These are phyloP conservation scores for Colletotrichum brevisporum DNA, from an alignment of 2,329 filamentous ascomycete genomes.

Conservation along the genomic window DNA sequence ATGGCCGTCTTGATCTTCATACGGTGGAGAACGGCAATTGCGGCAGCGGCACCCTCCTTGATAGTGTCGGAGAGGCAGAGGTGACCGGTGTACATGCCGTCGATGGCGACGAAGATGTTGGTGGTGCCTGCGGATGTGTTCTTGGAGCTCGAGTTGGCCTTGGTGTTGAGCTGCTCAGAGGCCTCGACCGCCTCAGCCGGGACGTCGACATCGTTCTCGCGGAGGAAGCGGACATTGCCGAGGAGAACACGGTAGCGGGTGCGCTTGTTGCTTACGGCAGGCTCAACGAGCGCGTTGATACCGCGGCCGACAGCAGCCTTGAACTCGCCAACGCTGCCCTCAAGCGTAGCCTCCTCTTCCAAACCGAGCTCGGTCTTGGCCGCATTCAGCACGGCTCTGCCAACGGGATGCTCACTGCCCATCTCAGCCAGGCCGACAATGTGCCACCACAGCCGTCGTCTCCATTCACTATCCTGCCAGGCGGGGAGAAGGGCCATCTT, in stretches of 20 bases:
- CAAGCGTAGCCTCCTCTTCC: conserved; percentile 79
- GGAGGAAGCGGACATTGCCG: conserved; percentile 85
- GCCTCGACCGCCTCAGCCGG: conserved; percentile 74
- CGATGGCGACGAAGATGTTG: conserved; percentile 91
- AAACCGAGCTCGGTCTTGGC: conserved; percentile 84
- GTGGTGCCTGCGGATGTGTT: conserved; percentile 78
- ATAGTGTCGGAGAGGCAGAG: conserved; percentile 91
- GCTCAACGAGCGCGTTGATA: conserved; percentile 86
- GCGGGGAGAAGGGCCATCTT: conserved; percentile 74
- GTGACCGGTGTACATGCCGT: conserved; percentile 83
- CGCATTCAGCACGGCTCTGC: conserved; percentile 84
- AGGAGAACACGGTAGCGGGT: conserved; percentile 84
- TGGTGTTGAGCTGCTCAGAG: conserved; percentile 70
- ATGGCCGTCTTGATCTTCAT: conserved; percentile 92
- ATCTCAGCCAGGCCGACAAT: conserved; percentile 95
- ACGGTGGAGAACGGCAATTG: conserved; percentile 83
- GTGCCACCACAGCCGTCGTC: conserved; percentile 91
- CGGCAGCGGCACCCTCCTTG: conserved; percentile 86
- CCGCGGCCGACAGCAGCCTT: conserved; percentile 86
- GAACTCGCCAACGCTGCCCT: conserved; percentile 90
- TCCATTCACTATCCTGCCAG: conserved; percentile 80
- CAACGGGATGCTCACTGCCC: conserved; percentile 95
- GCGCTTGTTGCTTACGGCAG: conserved; percentile 76
- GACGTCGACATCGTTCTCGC: conserved; percentile 77
- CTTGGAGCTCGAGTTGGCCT: conserved; percentile 53